Base-by-base conservation (phyloP, 2,329 filamentous ascomycete species). In the Paecilomyces niveus region DNA sequence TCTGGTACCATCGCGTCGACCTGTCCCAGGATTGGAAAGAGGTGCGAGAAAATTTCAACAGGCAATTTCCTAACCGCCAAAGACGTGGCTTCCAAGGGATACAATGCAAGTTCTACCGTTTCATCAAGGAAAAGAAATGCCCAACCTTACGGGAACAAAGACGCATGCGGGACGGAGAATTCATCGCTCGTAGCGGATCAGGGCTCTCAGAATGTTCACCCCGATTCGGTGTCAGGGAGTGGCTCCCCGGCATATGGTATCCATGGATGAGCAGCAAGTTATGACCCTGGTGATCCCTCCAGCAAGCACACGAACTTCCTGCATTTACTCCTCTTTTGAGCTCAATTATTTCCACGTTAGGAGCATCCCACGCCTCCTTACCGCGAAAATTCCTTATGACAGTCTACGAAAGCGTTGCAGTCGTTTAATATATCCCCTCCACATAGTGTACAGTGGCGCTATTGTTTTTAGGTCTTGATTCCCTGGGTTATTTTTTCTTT, bases 51-150 rank as follows among this genome's bases (percentile, higher is more conserved):
- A 72, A 70, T 57, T 80, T 78, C 62, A 75, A 76, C 62, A 66
- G 63, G 0, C 75, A 78, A 58, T 80, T 79, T 57, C 73, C 74
- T 18, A 66, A 64, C 11, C 71, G 73, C 15, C 73, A 74, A 62
- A 68, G 73, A 22, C 68, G 72, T 13, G 72, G 72, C 4, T 77
- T 77, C 64, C 72, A 76, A 60, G 78, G 78, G 0, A 76, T 80
- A 21, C 77, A 80, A 64, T 80, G 78, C 71, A 78, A 78, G 61
- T 80, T 78, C 63, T 80, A 80, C 64, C 75, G 78, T n/a, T 74
- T 78, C 58, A 76, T 80, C 58, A 74, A 74, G 59, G 72, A 75
- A 57, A 74, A 78, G 62, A 74, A 72, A 53, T 75, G 77, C 60
- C 75, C 75, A 0, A 78, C 76, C 6, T 64, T 80, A 15, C 70